phyloP scores from a whole-genome alignment of 352 stramenopile genomes.

The Phytopythium sindhum region DNA sequence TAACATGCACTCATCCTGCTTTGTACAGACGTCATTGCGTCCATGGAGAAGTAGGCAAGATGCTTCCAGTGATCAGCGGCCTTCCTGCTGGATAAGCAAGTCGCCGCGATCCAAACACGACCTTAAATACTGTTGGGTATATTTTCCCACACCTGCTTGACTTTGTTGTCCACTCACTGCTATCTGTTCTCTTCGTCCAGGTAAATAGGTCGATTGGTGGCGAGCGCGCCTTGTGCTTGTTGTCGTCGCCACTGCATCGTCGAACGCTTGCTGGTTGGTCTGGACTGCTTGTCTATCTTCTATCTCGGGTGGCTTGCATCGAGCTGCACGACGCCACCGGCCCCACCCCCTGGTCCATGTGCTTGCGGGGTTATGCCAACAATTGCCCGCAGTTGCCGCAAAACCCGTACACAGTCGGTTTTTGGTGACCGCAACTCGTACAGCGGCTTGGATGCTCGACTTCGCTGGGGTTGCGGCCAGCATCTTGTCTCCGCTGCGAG shows the following conservation, averaged over 20 bases:
- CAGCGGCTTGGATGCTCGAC: not conserved
- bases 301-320: constrained; percentile 35
- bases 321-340: constrained; percentile 75
- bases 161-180: not conserved
- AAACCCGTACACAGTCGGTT: no score
- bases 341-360: no score
- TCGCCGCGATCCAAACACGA: not conserved
- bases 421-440: not conserved
- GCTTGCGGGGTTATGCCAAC: no score
- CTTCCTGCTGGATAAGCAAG: not conserved
- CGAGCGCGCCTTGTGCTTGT: not conserved
- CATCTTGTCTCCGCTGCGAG: not conserved
- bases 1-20: constrained; percentile 1
- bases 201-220: constrained; percentile 2
- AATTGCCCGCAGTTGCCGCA: no score
- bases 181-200: not conserved
- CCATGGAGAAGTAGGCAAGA: constrained; percentile 36
- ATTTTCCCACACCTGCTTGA: not conserved
- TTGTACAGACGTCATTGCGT: constrained; percentile 51
- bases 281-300: constrained; percentile 20
- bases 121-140: constrained; percentile 4
- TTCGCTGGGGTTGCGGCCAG: not conserved
- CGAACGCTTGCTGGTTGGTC: not conserved
- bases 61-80: not conserved
- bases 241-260: not conserved